These are phyloP conservation scores for Alternaria longipes DNA, from an alignment of 2,329 filamentous ascomycete species.

Conservation along the genomic window DNA sequence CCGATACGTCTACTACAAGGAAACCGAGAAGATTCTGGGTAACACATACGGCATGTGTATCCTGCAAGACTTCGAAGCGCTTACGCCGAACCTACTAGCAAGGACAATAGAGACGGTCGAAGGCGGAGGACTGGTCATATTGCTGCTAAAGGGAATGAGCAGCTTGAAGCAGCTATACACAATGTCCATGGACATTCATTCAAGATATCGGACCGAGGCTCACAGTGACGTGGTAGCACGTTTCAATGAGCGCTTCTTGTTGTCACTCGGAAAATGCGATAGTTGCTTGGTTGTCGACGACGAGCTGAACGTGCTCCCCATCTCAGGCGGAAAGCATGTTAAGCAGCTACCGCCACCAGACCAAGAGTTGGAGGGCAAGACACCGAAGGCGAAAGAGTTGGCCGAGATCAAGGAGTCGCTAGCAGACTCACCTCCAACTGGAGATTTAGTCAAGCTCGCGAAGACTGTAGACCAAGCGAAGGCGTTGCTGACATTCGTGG, in stretches of 20 bases:
- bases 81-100: slow-evolving; percentile 96
- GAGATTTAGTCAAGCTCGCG: slow-evolving; percentile 82
- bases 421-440: slow-evolving; percentile 84
- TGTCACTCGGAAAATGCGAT: slow-evolving; percentile 94
- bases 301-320: slow-evolving; percentile 95
- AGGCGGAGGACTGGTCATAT: slow-evolving; percentile 88
- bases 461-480: slow-evolving; percentile 96
- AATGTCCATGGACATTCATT: slow-evolving; percentile 96
- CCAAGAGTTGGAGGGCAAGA: slow-evolving; percentile 75
- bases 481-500: slow-evolving; percentile 94
- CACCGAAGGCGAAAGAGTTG: slow-evolving; percentile 76
- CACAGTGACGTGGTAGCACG: slow-evolving; percentile 93
- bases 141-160: slow-evolving; percentile 94
- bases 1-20: slow-evolving; percentile 99
- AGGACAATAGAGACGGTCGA: slow-evolving; percentile 97
- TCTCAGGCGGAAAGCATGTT: slow-evolving; percentile 93
- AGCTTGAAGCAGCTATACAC: slow-evolving; percentile 98
- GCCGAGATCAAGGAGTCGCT: slow-evolving; percentile 87
- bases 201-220: slow-evolving; percentile 93
- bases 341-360: slow-evolving; percentile 81
- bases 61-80: slow-evolving; percentile 95
- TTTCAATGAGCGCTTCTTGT: slow-evolving; percentile 97
- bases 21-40: slow-evolving; percentile 97
- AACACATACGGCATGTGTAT: slow-evolving; percentile 99
- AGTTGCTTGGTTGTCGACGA: slow-evolving; percentile 96